Percentiles rank a stretch among this genome's conserved stretches.
These are phyloP conservation scores for Tagetes patula DNA, from an alignment of 129 eudicot genomes.

Conservation along the genomic window DNA sequence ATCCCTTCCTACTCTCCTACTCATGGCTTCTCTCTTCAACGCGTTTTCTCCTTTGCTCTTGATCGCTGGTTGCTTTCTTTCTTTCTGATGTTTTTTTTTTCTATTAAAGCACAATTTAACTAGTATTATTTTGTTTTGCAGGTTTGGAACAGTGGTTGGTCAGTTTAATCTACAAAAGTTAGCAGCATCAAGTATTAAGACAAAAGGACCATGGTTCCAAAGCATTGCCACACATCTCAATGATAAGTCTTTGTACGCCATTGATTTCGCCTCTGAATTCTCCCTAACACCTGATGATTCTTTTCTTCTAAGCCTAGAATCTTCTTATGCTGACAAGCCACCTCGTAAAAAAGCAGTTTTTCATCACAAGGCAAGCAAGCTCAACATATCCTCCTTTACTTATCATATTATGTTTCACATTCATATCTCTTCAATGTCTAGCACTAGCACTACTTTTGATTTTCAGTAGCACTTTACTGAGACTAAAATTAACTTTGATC, in stretches of 20 bases:
- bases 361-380: slow-evolving; percentile 81
- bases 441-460: too few relatives aligned
- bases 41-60: slow-evolving; percentile 53
- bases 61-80: slow-evolving; percentile 75
- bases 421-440: too few relatives aligned
- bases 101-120: too few relatives aligned
- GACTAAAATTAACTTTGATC: neutral
- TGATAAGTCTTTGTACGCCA: slow-evolving; percentile 58
- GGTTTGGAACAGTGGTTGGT: slow-evolving; percentile 73
- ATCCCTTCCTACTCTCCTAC: slow-evolving; percentile 56
- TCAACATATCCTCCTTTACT: too few relatives aligned
- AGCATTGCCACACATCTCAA: slow-evolving; percentile 49
- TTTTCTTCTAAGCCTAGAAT: slow-evolving; percentile 50
- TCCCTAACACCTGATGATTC: slow-evolving; percentile 65
- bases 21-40: slow-evolving; percentile 61
- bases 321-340: slow-evolving; percentile 50
- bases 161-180: slow-evolving; percentile 79
- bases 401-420: too few relatives aligned
- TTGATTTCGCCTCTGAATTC: slow-evolving; percentile 63
- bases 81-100: too few relatives aligned
- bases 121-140: slow-evolving; percentile 29
- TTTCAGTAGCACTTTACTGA: neutral
- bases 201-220: slow-evolving; percentile 49
- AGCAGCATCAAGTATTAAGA: slow-evolving; percentile 45
- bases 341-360: slow-evolving; percentile 76